Evolutionary conservation across 2,329 filamentous ascomycete species (phyloP).

Genomic region (Huntiella abstrusa): DNA sequence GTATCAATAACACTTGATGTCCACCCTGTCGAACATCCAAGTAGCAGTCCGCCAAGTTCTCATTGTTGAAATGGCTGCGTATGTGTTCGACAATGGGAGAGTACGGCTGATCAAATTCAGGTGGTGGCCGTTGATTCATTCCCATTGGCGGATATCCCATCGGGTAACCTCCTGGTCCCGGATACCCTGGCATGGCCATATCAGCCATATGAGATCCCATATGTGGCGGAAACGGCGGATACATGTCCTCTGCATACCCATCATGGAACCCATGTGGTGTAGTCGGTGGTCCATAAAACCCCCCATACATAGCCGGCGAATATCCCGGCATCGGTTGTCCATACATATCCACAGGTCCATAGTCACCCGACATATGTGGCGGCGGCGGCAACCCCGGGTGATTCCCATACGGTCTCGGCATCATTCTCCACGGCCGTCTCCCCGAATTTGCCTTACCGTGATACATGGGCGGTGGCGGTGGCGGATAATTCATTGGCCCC

Average conservation of each 20-base stretch:
- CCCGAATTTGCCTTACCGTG: too few species aligned
- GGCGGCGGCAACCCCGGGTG: too few species aligned
- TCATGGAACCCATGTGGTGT: constrained; percentile 42
- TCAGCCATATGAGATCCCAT: constrained; percentile 4
- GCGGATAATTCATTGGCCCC: too few species aligned
- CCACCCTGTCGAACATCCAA: constrained; percentile 25
- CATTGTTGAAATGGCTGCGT: constrained; percentile 19
- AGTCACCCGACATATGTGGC: constrained; percentile 13
- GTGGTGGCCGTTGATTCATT: too few species aligned
- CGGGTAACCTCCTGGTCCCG: too few species aligned
- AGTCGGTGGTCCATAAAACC: constrained; percentile 28
- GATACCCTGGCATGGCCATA: neutral
- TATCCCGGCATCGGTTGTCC: constrained; percentile 19
- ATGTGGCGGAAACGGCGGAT: constrained; percentile 6
- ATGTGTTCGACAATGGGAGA: constrained; percentile 14
- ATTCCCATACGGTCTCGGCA: too few species aligned
- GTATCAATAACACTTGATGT: constrained; percentile 23
- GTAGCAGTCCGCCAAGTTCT: constrained; percentile 22
- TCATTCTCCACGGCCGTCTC: too few species aligned
- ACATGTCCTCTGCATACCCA: constrained; percentile 24
- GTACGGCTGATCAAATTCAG: neutral
- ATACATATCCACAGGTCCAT: constrained; percentile 22
- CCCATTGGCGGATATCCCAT: too few species aligned
- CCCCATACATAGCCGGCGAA: constrained; percentile 6
- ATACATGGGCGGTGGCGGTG: too few species aligned